Evolutionary conservation across 139 green algal species (phyloP).

Genomic region (Coccomyxa sp.): DNA sequence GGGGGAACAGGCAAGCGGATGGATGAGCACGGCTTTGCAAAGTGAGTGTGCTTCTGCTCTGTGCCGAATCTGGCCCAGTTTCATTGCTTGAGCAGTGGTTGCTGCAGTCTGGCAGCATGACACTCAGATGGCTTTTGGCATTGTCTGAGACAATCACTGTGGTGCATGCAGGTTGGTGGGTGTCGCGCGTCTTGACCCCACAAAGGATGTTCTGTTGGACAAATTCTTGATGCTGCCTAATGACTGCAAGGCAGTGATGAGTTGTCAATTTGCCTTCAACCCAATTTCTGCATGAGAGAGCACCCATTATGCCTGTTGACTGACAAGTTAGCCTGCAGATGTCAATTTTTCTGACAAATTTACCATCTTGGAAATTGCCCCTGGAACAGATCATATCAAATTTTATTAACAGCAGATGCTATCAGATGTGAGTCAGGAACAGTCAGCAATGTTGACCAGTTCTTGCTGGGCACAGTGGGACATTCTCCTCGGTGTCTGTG

Average conservation of each 20-base stretch:
- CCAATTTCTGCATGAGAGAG: neutral
- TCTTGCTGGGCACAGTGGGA: neutral
- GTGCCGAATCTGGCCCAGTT: too few species aligned
- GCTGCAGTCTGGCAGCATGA: too few species aligned
- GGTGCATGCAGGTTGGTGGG: constrained; percentile 52
- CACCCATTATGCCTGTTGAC: neutral
- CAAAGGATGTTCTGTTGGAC: constrained; percentile 62
- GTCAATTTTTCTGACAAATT: neutral
- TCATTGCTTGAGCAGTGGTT: too few species aligned
- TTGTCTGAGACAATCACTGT: neutral
- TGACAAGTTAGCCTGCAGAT: neutral
- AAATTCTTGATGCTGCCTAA: constrained; percentile 75
- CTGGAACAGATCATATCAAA: neutral
- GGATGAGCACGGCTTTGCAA: constrained; percentile 18
- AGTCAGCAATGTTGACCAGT: too few species aligned
- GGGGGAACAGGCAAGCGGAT: constrained; percentile 29
- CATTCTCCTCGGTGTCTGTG: too few species aligned
- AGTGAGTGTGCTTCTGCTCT: neutral
- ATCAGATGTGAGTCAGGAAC: neutral
- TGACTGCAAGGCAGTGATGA: constrained; percentile 68
- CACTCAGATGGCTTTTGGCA: too few species aligned
- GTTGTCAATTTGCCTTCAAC: constrained; percentile 41
- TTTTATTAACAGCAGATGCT: neutral
- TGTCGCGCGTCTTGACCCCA: constrained; percentile 51
- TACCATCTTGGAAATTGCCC: neutral